phyloP scores from a whole-genome alignment of 495 filamentous ascomycete species.

The Cercophora sp. region DNA sequence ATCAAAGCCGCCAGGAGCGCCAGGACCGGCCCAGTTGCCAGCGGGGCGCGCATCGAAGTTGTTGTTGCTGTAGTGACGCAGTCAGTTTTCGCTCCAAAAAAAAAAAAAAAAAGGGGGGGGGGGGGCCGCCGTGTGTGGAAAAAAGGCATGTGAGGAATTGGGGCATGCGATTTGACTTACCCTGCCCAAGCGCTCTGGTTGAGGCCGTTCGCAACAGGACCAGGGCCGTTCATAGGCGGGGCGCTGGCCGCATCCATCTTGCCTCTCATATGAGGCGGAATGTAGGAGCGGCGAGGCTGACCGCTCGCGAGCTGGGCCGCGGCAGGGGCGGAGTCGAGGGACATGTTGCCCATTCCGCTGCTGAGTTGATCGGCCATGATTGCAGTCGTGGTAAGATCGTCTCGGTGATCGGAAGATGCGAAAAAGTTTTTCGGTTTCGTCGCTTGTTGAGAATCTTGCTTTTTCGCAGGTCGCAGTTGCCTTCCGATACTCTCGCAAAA shows the following conservation, averaged over 20 bases:
- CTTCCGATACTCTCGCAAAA: conserved; percentile 35
- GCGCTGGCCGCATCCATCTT: conserved; percentile 43
- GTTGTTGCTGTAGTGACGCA: conserved; percentile 32
- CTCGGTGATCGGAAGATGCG: too few species aligned
- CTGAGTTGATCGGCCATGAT: conserved; percentile 94
- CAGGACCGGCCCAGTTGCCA: neutral
- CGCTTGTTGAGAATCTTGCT: too few species aligned
- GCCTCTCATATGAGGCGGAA: conserved; percentile 88
- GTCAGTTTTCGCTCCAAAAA: neutral
- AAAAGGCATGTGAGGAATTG: neutral
- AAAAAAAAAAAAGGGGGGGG: neutral
- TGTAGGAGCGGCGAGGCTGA: conserved; percentile 70
- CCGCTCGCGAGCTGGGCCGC: conserved; percentile 57
- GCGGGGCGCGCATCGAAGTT: conserved; percentile 38
- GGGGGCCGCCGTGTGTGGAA: neutral
- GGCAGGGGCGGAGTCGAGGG: conserved; percentile 53
- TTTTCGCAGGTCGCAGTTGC: conserved; percentile 12
- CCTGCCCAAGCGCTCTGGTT: conserved; percentile 62
- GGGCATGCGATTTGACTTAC: too few species aligned
- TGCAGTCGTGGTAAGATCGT: conserved; percentile 13
- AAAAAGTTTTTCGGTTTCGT: too few species aligned
- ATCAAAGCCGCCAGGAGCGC: conserved; percentile 14
- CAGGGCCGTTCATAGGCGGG: conserved; percentile 29
- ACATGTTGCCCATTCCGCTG: conserved; percentile 84
- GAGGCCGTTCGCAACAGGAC: conserved; percentile 37